Evolutionary conservation across 2,329 filamentous ascomycete genomes (phyloP), one percentile per base, ranked within the genome.

Genomic region (Aspergillus hortae): DNA sequence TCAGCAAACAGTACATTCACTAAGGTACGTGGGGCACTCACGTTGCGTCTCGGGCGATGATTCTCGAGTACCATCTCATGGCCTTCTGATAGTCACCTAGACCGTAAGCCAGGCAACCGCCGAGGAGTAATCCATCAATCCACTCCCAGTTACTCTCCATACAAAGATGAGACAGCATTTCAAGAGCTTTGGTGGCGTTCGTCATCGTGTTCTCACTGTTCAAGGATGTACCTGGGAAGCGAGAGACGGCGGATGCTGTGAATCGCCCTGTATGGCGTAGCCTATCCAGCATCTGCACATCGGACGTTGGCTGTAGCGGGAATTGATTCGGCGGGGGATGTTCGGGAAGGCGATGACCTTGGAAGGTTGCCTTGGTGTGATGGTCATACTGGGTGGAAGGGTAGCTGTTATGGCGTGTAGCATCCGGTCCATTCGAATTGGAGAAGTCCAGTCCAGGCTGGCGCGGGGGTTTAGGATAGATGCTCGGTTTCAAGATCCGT

Each of bases 101-200:
- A 6, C 89, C 92, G 73, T 97, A 97, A 46, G 92, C 87, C 52
- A 99, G 77, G 72, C 94, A 97, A 2, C 94, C 94, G 36, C 89
- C 90, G 6, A 97, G 77, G 36, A 97, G 77, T 77, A 97, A 92
- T 2, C 94, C 94, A 66, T 97, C 92, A 48, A 91, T 82, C 94
- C 94, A 99, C 61, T 85, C 82, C 89, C 90, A 94, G 9, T 80
- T 81, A 62, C 87, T 90, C 67, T 92, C 87, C 62, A 88, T 84
- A 66, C 90, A 95, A 6, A 95, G 74, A 57, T 79, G 83, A 14
- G 83, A 85, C 17, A 96, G 77, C 62, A 90, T 83, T 35, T 89
- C 83, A 17, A 95, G 72, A 2, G 88, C 88, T 6, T 81, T 77
- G 44, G 78, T 81, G 7, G 90, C 90, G 57, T 79, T 82, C 49